Conservation (phyloP, 192 early-diverging fungal species). For the Coemansia pectinata region DNA sequence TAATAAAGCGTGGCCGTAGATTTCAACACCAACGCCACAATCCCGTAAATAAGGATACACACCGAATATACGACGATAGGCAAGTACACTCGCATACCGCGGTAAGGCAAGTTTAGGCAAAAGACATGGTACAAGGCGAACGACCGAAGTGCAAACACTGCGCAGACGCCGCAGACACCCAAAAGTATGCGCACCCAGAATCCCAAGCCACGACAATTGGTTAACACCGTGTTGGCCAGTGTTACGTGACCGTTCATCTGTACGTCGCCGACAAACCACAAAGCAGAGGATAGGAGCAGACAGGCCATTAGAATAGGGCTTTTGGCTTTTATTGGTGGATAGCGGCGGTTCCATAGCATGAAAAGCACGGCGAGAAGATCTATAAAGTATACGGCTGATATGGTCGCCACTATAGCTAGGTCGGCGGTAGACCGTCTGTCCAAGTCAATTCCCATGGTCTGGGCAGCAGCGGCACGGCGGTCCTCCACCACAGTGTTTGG, state of each 20-base stretch:
- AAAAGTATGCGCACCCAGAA: constrained; percentile 46
- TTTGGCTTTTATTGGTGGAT: constrained; percentile 56
- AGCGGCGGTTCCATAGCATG: constrained; percentile 46
- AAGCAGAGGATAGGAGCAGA: constrained; percentile 22
- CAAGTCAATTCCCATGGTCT: neutral
- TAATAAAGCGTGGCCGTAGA: constrained; percentile 19
- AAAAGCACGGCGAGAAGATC: constrained; percentile 29
- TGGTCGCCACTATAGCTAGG: constrained; percentile 10
- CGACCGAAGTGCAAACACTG: constrained; percentile 21
- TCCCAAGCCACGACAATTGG: constrained; percentile 40
- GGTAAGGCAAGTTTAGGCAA: neutral
- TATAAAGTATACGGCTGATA: constrained; percentile 19
- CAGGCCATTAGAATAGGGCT: constrained; percentile 47
- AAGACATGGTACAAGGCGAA: neutral
- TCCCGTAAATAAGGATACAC: constrained; percentile 27
- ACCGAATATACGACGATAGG: constrained; percentile 5
- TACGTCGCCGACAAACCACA: constrained; percentile 54
- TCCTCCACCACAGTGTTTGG: constrained; percentile 22
- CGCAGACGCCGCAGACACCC: constrained; percentile 32
- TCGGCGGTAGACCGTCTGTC: constrained; percentile 31
- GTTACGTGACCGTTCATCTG: constrained; percentile 51
- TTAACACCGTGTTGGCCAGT: constrained; percentile 8
- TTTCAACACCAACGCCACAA: constrained; percentile 29
- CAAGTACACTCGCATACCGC: neutral
- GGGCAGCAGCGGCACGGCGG: constrained; percentile 18